Percentiles rank a stretch among this genome's conserved stretches.
Conservation (phyloP, 75 land plant genomes). For the Pinus taeda region DNA sequence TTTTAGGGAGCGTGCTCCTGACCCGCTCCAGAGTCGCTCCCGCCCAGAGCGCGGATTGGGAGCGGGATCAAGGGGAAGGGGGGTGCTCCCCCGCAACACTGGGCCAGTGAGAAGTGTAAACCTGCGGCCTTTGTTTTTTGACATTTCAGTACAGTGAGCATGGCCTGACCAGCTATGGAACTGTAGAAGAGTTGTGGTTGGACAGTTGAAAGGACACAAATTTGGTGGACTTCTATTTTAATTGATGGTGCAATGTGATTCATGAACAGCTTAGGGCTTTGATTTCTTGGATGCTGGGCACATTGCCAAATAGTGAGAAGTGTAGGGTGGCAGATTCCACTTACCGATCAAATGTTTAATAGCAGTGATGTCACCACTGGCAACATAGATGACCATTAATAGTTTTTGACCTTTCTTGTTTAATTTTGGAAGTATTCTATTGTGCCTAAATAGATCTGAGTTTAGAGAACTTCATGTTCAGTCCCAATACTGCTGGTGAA, state of each 20-base stretch:
- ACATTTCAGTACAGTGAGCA: neutral
- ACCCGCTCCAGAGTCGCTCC: too few species aligned
- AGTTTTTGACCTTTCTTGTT: too few species aligned
- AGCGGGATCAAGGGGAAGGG: too few species aligned
- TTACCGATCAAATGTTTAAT: slow-evolving; percentile 78
- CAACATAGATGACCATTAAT: too few species aligned
- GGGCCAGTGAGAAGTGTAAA: too few species aligned
- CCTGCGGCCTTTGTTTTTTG: neutral
- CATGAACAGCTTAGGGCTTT: slow-evolving; percentile 76
- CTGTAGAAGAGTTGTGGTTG: slow-evolving; percentile 75
- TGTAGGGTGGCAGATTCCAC: slow-evolving; percentile 67
- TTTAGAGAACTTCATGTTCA: too few species aligned
- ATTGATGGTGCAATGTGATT: slow-evolving; percentile 68
- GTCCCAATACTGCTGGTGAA: too few species aligned
- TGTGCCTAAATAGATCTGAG: too few species aligned
- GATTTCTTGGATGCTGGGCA: slow-evolving; percentile 93
- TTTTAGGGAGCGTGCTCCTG: too few species aligned
- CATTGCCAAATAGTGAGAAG: slow-evolving; percentile 82
- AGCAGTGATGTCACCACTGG: slow-evolving; percentile 17
- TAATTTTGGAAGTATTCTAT: too few species aligned
- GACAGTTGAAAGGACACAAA: slow-evolving; percentile 77
- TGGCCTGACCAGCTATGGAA: slow-evolving; percentile 64
- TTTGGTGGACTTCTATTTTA: slow-evolving; percentile 77
- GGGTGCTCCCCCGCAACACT: too few species aligned
- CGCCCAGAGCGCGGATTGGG: too few species aligned